Conservation (phyloP, 1,139 yeast genomes). For the Kodamaea sp. region DNA sequence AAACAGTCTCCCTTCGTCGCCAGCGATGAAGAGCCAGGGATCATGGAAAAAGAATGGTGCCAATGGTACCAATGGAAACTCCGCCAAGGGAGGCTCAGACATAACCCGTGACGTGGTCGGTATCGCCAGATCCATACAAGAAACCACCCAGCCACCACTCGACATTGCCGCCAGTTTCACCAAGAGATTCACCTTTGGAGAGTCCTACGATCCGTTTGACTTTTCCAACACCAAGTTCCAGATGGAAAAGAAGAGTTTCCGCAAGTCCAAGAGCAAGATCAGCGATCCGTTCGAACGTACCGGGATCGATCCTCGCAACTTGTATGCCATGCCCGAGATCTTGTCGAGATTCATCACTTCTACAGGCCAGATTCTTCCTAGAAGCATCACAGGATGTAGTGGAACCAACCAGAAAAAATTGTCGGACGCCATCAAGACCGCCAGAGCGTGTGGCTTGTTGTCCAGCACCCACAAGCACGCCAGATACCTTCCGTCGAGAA, state of each 20-base stretch:
- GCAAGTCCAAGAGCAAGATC: conserved; percentile 17
- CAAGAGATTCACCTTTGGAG: conserved; percentile 43
- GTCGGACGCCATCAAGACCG: conserved; percentile 67
- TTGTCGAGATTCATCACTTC: conserved; percentile 58
- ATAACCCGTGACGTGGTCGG: conserved; percentile 28
- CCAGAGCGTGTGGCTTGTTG: conserved; percentile 67
- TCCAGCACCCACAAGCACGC: conserved; percentile 62
- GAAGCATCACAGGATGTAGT: conserved; percentile 67
- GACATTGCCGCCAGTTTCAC: conserved; percentile 34
- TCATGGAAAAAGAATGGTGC: conserved; percentile 24
- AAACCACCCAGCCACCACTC: conserved; percentile 27
- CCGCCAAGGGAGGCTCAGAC: conserved; percentile 8
- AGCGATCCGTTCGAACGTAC: conserved; percentile 51
- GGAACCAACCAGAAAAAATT: conserved; percentile 62
- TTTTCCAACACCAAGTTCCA: conserved; percentile 58
- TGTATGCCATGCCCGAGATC: conserved; percentile 65
- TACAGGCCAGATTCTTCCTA: conserved; percentile 68
- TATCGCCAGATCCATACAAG: conserved; percentile 32
- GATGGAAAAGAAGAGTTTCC: conserved; percentile 33
- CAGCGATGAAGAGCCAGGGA: conserved; percentile 34
- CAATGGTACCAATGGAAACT: conserved; percentile 20
- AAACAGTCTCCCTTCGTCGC: conserved; percentile 26
- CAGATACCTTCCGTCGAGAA: conserved; percentile 42
- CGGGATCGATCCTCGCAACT: conserved; percentile 63
- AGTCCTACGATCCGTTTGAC: conserved; percentile 73